A percentile compares a stretch with the other conserved stretches of the same genome.
phyloP scores from a whole-genome alignment of 1,139 yeast genomes.

The Blastobotrys arbuscula region DNA sequence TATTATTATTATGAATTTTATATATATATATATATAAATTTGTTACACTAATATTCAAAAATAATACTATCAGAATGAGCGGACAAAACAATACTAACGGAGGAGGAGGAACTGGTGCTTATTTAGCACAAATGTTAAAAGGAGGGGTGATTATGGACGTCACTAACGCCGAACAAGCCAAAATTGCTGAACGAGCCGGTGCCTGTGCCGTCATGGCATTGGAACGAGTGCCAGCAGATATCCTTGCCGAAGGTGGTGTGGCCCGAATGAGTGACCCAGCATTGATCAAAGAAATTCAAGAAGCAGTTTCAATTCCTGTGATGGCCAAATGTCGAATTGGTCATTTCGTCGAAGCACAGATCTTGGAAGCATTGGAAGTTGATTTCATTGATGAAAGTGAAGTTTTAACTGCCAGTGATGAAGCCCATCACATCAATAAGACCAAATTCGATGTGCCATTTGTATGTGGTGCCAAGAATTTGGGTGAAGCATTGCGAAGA shows the following conservation, averaged over 20 bases:
- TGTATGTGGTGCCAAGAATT: constrained; percentile 80
- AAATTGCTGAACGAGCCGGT: constrained; percentile 76
- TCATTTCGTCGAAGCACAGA: constrained; percentile 78
- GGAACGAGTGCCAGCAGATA: constrained; percentile 83
- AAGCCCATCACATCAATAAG: constrained; percentile 60
- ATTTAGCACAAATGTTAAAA: constrained; percentile 83
- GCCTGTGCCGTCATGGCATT: constrained; percentile 92
- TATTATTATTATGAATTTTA: too few relatives aligned
- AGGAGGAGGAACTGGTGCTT: background rate
- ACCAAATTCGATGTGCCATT: constrained; percentile 64
- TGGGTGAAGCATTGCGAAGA: constrained; percentile 82
- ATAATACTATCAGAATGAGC: constrained; percentile 45
- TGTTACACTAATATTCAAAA: too few relatives aligned
- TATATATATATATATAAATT: too few relatives aligned
- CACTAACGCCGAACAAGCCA: constrained; percentile 53
- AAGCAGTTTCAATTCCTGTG: constrained; percentile 47
- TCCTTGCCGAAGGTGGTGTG: constrained; percentile 77
- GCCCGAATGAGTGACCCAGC: constrained; percentile 86
- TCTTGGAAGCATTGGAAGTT: constrained; percentile 64
- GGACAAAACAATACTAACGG: constrained; percentile 43
- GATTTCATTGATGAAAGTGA: constrained; percentile 83
- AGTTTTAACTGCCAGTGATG: constrained; percentile 79
- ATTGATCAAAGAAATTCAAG: constrained; percentile 74
- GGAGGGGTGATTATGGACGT: constrained; percentile 66
- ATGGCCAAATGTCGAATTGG: constrained; percentile 91